Base-by-base conservation (phyloP, 805 yeast genomes). In the Pichia kluyveri region DNA sequence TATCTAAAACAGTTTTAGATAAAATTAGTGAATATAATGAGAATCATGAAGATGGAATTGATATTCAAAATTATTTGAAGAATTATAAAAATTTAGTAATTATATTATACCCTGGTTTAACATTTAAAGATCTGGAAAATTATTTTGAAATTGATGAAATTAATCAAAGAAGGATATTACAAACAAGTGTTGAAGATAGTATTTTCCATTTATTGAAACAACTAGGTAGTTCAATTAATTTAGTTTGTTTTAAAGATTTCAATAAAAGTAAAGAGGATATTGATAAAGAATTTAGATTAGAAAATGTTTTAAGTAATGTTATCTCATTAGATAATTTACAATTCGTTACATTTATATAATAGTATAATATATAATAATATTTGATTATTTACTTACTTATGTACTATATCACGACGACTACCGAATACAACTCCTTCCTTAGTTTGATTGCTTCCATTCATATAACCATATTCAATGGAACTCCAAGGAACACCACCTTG, bases 191-290 rank as follows among this genome's bases (percentile, higher is more conserved):
- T 0, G 65, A 65, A 46, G 64, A 61, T 12, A 82, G 84, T 3
- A 59, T 77, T 12, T 72, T 77, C 65, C 78, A 80, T 37, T 68
- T 80, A n/a, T 66, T 78, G 23, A 77, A 77, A 51, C 82, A 78
- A 49, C 45, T 80, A 27, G 60, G 50, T 30, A 55, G 60, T 0
- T 27, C 49, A 9, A n/a, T 54, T 11, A 66, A 62, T 49, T 44
- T 64, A 10, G 45, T 66, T 8, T 43, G 54, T 32, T 51, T 55
- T 7, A 48, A 47, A 4, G 63, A 58, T 27, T 51, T 66, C 6
- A 17, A 38, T 4, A 37, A 53, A 49, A 28, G 45, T 4, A 32
- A 36, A 5, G 38, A 43, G 3, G 54, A 54, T 19, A 42, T 61
- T 10, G 57, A 52, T 3, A 43, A 49, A 14, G 14, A 45, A 9